Percentiles rank a stretch among this genome's conserved stretches.
phyloP scores from a whole-genome alignment of 2,329 filamentous ascomycete species.

The Ascosphaera apis region DNA sequence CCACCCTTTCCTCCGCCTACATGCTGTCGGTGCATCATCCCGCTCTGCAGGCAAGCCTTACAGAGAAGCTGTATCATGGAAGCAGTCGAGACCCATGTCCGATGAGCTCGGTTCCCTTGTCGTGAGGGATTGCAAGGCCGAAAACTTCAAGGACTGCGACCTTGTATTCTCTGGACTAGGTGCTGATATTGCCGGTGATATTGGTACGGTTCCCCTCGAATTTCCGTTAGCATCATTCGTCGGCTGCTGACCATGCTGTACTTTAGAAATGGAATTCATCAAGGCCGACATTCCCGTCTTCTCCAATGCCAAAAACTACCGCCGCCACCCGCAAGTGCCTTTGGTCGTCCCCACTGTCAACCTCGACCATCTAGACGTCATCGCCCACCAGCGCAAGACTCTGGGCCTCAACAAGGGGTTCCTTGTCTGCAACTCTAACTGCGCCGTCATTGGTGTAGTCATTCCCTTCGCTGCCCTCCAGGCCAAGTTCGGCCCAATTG shows the following conservation, averaged over 20 bases:
- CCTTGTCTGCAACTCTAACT: constrained; percentile 94
- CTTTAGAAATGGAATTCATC: constrained; percentile 66
- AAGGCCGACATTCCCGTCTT: constrained; percentile 77
- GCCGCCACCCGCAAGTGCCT: constrained; percentile 69
- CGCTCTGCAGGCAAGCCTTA: constrained; percentile 85
- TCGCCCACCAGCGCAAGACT: constrained; percentile 63
- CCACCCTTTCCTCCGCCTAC: constrained; percentile 68
- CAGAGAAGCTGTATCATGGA: constrained; percentile 85
- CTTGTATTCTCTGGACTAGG: constrained; percentile 84
- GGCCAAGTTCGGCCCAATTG: constrained; percentile 57
- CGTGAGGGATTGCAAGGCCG: constrained; percentile 62
- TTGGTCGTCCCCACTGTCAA: constrained; percentile 93
- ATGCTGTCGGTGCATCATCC: constrained; percentile 73
- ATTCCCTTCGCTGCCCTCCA: constrained; percentile 86
- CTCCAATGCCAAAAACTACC: constrained; percentile 96
- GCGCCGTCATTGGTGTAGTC: constrained; percentile 86
- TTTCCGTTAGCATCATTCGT: background rate
- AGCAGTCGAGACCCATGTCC: constrained; percentile 68
- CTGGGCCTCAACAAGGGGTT: constrained; percentile 62
- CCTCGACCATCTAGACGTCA: constrained; percentile 62
- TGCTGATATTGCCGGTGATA: constrained; percentile 74
- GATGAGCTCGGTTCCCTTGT: constrained; percentile 53
- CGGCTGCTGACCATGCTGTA: too few relatives aligned
- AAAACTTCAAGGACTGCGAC: constrained; percentile 72
- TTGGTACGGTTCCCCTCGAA: constrained; percentile 36